Percentiles rank a stretch among this genome's conserved stretches.
These are phyloP conservation scores for Aspergillus versicolor DNA, from an alignment of 2,329 filamentous ascomycete species.

Conservation along the genomic window DNA sequence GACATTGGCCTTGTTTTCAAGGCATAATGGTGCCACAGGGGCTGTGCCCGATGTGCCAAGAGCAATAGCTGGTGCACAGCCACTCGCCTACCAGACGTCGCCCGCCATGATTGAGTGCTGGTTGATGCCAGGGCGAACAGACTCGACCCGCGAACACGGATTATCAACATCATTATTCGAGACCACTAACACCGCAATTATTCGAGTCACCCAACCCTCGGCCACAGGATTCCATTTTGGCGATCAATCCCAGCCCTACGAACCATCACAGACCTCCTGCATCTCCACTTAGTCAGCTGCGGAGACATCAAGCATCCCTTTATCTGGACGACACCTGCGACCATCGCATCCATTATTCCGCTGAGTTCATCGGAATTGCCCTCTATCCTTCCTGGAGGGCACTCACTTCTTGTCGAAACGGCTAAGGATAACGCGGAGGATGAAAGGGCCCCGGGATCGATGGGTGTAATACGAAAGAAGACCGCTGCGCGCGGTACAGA, in stretches of 20 bases:
- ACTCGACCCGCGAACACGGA: not conserved
- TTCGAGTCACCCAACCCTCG: not conserved
- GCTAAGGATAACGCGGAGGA: conserved; percentile 37
- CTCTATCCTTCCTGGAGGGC: conserved; percentile 31
- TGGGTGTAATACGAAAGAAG: conserved; percentile 97
- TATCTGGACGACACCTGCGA: conserved; percentile 3
- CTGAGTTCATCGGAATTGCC: conserved; percentile 16
- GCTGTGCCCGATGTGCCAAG: conserved; percentile 2
- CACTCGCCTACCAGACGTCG: conserved; percentile 3
- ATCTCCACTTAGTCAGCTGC: conserved; percentile 15
- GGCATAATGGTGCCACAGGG: conserved; percentile 6
- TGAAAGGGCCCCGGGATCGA: conserved; percentile 47
- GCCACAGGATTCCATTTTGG: not conserved
- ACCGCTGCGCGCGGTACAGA: conserved; percentile 81
- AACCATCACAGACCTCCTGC: not conserved
- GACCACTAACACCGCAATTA: not conserved
- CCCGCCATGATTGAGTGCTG: not conserved
- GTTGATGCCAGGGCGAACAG: not conserved
- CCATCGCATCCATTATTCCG: conserved; percentile 8
- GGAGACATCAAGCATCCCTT: conserved; percentile 21
- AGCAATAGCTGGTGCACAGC: conserved; percentile 1
- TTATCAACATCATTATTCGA: not conserved
- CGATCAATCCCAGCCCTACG: conserved; percentile 6
- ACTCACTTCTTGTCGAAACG: conserved; percentile 28
- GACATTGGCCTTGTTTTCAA: not conserved